Percentiles rank a stretch among this genome's conserved stretches.
Evolutionary conservation across 129 eudicot genomes (phyloP).

Genomic region (Flaveria ramosissima): DNA sequence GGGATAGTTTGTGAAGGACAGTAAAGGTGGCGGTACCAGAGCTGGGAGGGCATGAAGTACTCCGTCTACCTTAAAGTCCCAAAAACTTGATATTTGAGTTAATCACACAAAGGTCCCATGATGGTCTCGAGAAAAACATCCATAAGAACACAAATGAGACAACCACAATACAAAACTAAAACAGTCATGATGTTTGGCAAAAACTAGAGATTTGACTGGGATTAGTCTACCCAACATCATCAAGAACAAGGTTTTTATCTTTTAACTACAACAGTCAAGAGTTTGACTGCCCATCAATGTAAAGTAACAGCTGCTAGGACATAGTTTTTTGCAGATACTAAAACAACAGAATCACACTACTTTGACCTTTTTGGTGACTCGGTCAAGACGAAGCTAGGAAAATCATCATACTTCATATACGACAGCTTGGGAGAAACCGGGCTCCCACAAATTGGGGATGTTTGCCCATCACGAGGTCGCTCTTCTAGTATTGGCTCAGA

Average conservation of each 20-base stretch:
- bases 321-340: slow-evolving; percentile 15
- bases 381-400: slow-evolving; percentile 40
- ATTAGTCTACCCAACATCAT: slow-evolving; percentile 9
- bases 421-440: slow-evolving; percentile 48
- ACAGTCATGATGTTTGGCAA: background rate
- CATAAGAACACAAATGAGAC: no score
- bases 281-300: slow-evolving; percentile 26
- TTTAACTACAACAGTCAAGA: slow-evolving; percentile 33
- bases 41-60: no score
- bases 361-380: slow-evolving; percentile 43
- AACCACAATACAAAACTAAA: no score
- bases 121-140: no score
- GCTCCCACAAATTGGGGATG: slow-evolving; percentile 38
- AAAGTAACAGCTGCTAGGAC: background rate
- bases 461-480: slow-evolving; percentile 17
- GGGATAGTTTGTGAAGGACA: no score
- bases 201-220: slow-evolving; percentile 15
- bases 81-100: no score
- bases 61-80: no score
- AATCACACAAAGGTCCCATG: no score
- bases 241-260: background rate
- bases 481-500: slow-evolving; percentile 29
- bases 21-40: no score
- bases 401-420: slow-evolving; percentile 33
- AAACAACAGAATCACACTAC: slow-evolving; percentile 17